Evolutionary conservation across 352 stramenopile genomes (phyloP).

Genomic region (Globisporangium uncinulatum): DNA sequence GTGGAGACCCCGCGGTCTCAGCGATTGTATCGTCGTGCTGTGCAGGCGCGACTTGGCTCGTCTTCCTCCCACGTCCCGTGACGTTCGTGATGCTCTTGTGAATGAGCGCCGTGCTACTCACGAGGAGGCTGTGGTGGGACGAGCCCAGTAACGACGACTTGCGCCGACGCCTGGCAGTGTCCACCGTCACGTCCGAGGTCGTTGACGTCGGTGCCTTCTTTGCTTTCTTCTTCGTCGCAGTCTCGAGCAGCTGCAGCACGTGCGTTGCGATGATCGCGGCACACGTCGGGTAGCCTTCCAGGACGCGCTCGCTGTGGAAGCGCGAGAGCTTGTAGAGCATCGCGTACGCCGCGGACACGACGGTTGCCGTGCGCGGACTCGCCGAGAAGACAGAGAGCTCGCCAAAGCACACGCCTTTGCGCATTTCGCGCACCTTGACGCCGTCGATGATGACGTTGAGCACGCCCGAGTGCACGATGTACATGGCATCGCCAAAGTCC

Average conservation of each 20-base stretch:
- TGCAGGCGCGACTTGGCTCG: constrained; percentile 7
- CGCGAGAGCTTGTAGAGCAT: constrained; percentile 66
- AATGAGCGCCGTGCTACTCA: neutral
- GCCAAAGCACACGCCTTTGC: constrained; percentile 61
- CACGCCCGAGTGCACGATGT: constrained; percentile 68
- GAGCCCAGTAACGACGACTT: neutral
- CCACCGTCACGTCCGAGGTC: neutral
- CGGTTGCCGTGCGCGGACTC: constrained; percentile 39
- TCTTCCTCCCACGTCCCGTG: constrained; percentile 5
- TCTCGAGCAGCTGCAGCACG: constrained; percentile 15
- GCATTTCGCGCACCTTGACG: constrained; percentile 58
- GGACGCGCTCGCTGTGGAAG: constrained; percentile 48
- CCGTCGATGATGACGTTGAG: constrained; percentile 51
- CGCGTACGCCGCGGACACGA: constrained; percentile 56
- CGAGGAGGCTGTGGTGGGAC: neutral
- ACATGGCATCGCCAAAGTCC: constrained; percentile 67
- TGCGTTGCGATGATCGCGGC: constrained; percentile 21
- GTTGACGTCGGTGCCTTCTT: neutral
- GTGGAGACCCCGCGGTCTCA: neutral
- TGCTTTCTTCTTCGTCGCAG: constrained; percentile 13
- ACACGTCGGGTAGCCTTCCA: constrained; percentile 45
- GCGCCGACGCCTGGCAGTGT: neutral
- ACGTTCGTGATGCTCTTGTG: constrained; percentile 1
- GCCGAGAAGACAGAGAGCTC: constrained; percentile 68
- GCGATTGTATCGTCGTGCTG: neutral